Evolutionary conservation across 768 basidiomycete genomes (phyloP).

Genomic region (Lepiota brunneoincarnata): DNA sequence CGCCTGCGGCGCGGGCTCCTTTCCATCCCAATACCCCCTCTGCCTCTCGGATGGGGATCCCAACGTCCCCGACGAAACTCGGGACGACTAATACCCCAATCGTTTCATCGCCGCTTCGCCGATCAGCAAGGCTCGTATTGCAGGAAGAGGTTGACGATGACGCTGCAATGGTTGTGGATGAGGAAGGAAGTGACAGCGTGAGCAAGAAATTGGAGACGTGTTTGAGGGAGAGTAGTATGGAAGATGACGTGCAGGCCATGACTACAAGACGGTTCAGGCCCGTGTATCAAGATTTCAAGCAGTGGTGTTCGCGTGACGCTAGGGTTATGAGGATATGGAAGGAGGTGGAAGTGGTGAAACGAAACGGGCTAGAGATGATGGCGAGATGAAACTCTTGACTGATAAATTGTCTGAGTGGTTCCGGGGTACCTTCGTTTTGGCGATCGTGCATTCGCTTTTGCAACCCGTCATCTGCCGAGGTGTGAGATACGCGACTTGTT

Average conservation of each 20-base stretch:
- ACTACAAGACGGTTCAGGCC: slow-evolving; percentile 12
- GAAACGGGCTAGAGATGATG: background rate
- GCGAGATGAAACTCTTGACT: background rate
- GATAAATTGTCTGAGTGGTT: background rate
- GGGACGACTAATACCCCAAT: slow-evolving; percentile 6
- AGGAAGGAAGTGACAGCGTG: slow-evolving; percentile 14
- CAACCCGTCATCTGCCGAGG: too few relatives aligned
- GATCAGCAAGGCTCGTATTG: slow-evolving; percentile 10
- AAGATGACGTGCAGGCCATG: background rate
- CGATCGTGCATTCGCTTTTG: too few relatives aligned
- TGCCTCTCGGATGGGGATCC: background rate
- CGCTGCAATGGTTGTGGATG: slow-evolving; percentile 5
- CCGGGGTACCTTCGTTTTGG: too few relatives aligned
- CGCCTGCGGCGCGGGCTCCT: background rate
- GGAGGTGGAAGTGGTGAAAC: background rate
- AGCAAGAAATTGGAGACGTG: slow-evolving; percentile 1
- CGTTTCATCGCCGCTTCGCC: slow-evolving; percentile 13
- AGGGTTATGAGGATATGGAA: slow-evolving; percentile 3
- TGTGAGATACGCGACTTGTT: too few relatives aligned
- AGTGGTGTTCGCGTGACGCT: slow-evolving; percentile 14
- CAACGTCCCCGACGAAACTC: background rate
- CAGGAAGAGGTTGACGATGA: slow-evolving; percentile 7
- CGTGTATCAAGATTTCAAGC: slow-evolving; percentile 15
- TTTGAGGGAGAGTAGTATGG: background rate
- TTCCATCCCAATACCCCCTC: slow-evolving; percentile 9